Conservation (phyloP, 2,329 filamentous ascomycete species). For the Paraphaeosphaeria minitans region DNA sequence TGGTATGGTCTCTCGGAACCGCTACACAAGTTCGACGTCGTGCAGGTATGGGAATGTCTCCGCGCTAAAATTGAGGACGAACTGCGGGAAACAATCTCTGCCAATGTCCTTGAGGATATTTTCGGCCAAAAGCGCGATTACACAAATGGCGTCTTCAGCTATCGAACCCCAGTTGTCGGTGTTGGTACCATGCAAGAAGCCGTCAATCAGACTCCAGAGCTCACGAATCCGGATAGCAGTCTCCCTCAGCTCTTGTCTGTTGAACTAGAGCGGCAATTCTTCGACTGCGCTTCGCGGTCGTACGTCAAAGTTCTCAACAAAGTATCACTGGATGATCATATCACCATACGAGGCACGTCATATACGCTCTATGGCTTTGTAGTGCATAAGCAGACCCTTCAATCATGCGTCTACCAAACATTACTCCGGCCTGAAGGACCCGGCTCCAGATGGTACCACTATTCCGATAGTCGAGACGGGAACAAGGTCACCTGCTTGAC, state of each 20-base stretch:
- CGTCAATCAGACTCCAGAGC: conserved; percentile 39
- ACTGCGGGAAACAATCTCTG: conserved; percentile 51
- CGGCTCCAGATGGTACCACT: conserved; percentile 63
- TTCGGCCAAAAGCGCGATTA: conserved; percentile 51
- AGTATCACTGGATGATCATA: conserved; percentile 60
- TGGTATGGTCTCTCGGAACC: conserved; percentile 48
- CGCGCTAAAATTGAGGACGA: conserved; percentile 59
- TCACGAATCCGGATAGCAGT: conserved; percentile 27
- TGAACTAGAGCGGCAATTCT: conserved; percentile 62
- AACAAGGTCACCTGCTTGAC: conserved; percentile 63
- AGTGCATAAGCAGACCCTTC: conserved; percentile 63
- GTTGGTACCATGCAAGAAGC: conserved; percentile 50
- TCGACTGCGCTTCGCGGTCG: conserved; percentile 59
- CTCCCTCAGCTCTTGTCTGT: conserved; percentile 59
- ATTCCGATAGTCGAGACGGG: conserved; percentile 59
- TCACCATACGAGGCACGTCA: conserved; percentile 53
- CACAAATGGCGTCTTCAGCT: conserved; percentile 40
- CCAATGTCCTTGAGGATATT: conserved; percentile 50
- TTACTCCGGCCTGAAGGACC: conserved; percentile 63
- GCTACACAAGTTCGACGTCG: conserved; percentile 55
- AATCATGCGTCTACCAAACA: conserved; percentile 64
- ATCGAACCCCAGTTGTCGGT: conserved; percentile 43
- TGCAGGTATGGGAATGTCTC: conserved; percentile 61
- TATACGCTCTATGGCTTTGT: conserved; percentile 66
- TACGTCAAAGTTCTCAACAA: conserved; percentile 63